Base-by-base conservation (phyloP, 371 early-diverging fungal genomes). In the Circinella minor region DNA sequence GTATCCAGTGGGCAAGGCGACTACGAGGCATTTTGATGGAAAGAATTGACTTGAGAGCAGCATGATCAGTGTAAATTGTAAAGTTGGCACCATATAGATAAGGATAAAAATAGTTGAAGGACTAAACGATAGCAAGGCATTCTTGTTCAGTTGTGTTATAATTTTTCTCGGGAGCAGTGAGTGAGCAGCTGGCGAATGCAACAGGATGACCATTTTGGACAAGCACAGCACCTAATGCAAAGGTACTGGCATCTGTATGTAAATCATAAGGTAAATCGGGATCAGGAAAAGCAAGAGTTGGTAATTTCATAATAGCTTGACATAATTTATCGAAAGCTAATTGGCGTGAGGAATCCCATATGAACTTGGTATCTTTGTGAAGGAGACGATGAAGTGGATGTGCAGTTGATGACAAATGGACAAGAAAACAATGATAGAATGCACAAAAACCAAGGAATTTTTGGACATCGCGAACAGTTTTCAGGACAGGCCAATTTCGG, bases 51-150 rank as follows among this genome's bases (percentile, higher is more conserved):
- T 61, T 61, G 37, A 61, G 61, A 15, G 66, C 65, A 0, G 66
- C 55, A 62, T 74, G 71, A 48, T 70, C 71, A 0, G 74, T 70
- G 47, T 74, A 65, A 18, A 74, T 67, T 3, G 65, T 70, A 11
- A 68, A 38, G 3, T n/a, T 37, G 15, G 63, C 68, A 3, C 68
- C 74, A 7, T 70, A 62, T 3, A 70, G 5, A 27, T 65, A 74
- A 0, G 65, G 62, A 61, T 70, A 17, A 34, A 74, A 70, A 15
- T 70, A 20, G 1, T 66, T 7, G 0, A 74, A 18, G 9, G 65
- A 46, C 37, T 55, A 74, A 47, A 47, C 47, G 11, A 47, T 47
- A 47, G 15, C 47, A 47, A 47, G 47, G 15, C 47, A 47, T 15
- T 47, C 47, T 11, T 11, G 9, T 47, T 47, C 11, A 11, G 47